These are phyloP conservation scores for Hapsidospora chrysogenum DNA, from an alignment of 495 filamentous ascomycete species.

Conservation along the genomic window DNA sequence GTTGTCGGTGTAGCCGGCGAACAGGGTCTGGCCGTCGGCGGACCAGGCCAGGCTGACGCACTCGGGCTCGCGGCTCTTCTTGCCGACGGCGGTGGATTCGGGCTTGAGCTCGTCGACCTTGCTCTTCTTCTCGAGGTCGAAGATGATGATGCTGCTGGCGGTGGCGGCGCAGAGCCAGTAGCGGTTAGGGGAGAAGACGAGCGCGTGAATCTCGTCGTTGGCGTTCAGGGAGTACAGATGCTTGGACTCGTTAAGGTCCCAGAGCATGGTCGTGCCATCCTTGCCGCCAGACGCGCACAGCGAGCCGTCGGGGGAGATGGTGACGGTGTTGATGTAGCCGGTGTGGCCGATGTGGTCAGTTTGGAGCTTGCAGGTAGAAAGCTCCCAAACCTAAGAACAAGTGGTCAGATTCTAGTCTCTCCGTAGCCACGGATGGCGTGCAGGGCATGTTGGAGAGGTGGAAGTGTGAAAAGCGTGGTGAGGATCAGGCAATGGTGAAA, in stretches of 20 bases:
- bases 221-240: constrained; percentile 99
- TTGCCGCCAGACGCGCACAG: constrained; percentile 99
- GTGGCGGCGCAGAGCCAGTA: constrained; percentile 99
- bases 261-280: constrained; percentile 99
- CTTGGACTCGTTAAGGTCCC: constrained; percentile 99
- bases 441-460: background rate
- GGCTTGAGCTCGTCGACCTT: constrained; percentile 99
- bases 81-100: constrained; percentile 87
- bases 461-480: constrained; percentile 8
- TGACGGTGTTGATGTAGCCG: constrained; percentile 99
- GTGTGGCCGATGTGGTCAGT: constrained; percentile 99
- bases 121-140: constrained; percentile 99
- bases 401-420: background rate
- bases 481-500: constrained; percentile 15
- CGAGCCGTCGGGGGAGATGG: constrained; percentile 98
- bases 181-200: constrained; percentile 99
- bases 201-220: constrained; percentile 99
- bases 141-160: constrained; percentile 95
- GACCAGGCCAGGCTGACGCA: constrained; percentile 93
- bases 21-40: constrained; percentile 96
- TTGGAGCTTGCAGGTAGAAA: constrained; percentile 96
- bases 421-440: background rate
- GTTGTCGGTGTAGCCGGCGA: constrained; percentile 99
- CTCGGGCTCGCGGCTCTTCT: constrained; percentile 98
- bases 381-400: constrained; percentile 78